Evolutionary conservation across 306 rosid genomes (phyloP).

Genomic region (Hippophae gyantsensis): DNA sequence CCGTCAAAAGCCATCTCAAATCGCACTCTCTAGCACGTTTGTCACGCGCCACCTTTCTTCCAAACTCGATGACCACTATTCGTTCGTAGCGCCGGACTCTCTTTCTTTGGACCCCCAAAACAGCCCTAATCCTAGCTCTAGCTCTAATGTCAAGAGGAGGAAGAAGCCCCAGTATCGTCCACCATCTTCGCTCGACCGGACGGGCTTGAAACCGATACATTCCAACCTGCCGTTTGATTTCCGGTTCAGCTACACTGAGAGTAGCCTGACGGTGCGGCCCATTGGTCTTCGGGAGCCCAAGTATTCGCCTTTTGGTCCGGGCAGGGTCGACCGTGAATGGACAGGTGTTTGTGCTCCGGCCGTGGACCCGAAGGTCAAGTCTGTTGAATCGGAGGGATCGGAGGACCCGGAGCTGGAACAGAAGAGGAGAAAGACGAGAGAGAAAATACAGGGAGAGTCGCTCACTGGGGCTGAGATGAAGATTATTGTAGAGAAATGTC

Average conservation of each 20-base stretch:
- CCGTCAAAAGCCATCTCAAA: conserved; percentile 40
- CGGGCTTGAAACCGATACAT: conserved; percentile 38
- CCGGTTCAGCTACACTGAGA: conserved; percentile 78
- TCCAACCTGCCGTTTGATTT: conserved; percentile 74
- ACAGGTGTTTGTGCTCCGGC: conserved; percentile 91
- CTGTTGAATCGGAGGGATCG: conserved; percentile 31
- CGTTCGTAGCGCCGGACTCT: conserved; percentile 48
- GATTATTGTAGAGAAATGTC: conserved; percentile 49
- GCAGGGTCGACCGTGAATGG: conserved; percentile 60
- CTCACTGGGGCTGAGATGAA: conserved; percentile 59
- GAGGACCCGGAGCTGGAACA: conserved; percentile 57
- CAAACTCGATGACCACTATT: conserved; percentile 59
- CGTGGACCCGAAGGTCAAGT: conserved; percentile 51
- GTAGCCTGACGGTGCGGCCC: conserved; percentile 58
- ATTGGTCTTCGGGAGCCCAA: conserved; percentile 79
- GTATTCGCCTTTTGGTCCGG: conserved; percentile 90
- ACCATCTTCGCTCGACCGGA: conserved; percentile 62
- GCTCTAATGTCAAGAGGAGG: conserved; percentile 27
- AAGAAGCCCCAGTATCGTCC: conserved; percentile 57
- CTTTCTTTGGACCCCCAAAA: conserved; percentile 35
- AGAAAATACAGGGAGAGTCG: conserved; percentile 50
- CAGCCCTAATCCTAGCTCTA: conserved; percentile 19
- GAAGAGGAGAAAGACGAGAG: conserved; percentile 47
- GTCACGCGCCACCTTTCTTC: conserved; percentile 56
- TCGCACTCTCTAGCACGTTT: conserved; percentile 12